Conservation (phyloP, 768 basidiomycete genomes). For the Psilocybe subaeruginosa region DNA sequence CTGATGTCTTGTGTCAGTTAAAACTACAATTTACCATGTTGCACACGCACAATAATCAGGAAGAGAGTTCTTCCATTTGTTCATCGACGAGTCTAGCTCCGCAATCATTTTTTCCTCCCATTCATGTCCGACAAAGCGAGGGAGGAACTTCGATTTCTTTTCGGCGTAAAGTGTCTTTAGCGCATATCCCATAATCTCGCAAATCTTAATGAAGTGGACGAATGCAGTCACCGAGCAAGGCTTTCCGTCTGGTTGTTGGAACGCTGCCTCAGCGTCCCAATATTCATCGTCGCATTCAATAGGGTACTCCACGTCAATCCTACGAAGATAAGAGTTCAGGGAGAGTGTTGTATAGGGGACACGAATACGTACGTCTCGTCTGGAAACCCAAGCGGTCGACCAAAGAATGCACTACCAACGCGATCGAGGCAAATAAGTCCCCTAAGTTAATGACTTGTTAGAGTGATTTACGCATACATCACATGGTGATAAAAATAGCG, state of each 20-base stretch:
- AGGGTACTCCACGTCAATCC: constrained; percentile 68
- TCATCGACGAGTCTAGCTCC: constrained; percentile 62
- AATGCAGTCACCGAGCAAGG: constrained; percentile 59
- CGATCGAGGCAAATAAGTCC: constrained; percentile 35
- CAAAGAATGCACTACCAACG: constrained; percentile 49
- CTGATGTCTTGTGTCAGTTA: constrained; percentile 3
- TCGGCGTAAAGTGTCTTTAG: constrained; percentile 57
- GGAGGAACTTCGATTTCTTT: constrained; percentile 39
- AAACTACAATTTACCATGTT: too few species aligned
- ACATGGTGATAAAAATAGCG: neutral
- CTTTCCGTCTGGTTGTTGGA: constrained; percentile 66
- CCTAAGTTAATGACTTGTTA: constrained; percentile 17
- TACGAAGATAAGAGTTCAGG: constrained; percentile 23
- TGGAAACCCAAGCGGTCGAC: constrained; percentile 68
- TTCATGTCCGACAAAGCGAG: constrained; percentile 51
- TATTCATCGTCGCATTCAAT: constrained; percentile 59
- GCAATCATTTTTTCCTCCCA: constrained; percentile 59
- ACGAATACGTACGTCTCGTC: constrained; percentile 62
- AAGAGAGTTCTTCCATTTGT: constrained; percentile 62
- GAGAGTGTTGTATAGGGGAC: neutral
- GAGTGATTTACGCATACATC: neutral
- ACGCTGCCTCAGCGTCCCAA: constrained; percentile 50
- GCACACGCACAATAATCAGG: constrained; percentile 45
- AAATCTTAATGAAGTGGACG: constrained; percentile 53
- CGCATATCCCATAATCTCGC: constrained; percentile 62